Evolutionary conservation across 495 filamentous ascomycete genomes (phyloP).

Genomic region (Penicillium malachiteum): DNA sequence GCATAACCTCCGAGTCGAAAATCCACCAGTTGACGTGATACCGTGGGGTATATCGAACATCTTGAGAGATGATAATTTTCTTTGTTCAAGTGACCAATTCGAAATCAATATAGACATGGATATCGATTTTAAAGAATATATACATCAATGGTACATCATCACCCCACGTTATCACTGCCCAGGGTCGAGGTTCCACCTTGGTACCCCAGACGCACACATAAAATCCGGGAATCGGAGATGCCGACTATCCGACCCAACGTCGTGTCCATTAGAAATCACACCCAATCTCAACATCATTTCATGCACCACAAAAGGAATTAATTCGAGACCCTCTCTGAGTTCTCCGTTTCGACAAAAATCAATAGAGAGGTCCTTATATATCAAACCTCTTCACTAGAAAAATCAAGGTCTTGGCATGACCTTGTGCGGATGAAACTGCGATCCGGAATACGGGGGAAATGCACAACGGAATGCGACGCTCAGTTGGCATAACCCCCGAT

Average conservation of each 20-base stretch:
- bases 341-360: not conserved
- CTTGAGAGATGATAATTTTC: too few relatives aligned
- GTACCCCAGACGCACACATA: conserved; percentile 4
- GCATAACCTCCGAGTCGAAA: too few relatives aligned
- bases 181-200: not conserved
- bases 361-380: not conserved
- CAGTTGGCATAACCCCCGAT: conserved; percentile 16
- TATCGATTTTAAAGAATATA: too few relatives aligned
- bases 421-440: conserved; percentile 1
- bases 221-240: conserved; percentile 10
- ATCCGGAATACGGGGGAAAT: conserved; percentile 10
- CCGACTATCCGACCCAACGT: conserved; percentile 9
- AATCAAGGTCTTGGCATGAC: conserved; percentile 18
- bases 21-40: too few relatives aligned
- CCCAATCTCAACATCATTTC: not conserved
- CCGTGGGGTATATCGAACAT: too few relatives aligned
- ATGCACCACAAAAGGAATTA: not conserved
- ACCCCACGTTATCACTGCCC: not conserved
- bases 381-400: not conserved
- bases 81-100: too few relatives aligned
- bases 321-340: too few relatives aligned
- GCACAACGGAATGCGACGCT: conserved; percentile 18
- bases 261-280: not conserved
- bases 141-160: not conserved
- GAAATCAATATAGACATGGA: too few relatives aligned